These are phyloP conservation scores for Singerocomus rubriflavus DNA, from an alignment of 1,284 basidiomycete species.

Conservation along the genomic window DNA sequence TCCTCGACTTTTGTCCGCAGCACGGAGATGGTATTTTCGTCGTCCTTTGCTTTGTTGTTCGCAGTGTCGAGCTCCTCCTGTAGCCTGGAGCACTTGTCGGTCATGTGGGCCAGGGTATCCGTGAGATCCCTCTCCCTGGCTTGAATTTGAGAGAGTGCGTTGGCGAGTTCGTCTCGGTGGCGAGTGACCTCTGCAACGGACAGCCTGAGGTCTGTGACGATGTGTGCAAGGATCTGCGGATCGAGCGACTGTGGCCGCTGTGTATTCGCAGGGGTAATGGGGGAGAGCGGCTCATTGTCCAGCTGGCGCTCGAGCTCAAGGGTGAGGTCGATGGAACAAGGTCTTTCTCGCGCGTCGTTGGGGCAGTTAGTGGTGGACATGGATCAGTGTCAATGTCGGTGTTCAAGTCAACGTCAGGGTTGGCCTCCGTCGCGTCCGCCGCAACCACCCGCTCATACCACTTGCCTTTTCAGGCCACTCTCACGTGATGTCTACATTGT, in stretches of 20 bases:
- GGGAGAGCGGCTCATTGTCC: conserved; percentile 57
- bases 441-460: conserved; percentile 1
- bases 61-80: conserved; percentile 63
- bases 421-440: conserved; percentile 7
- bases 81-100: conserved; percentile 58
- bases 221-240: conserved; percentile 69
- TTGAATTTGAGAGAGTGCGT: conserved; percentile 48
- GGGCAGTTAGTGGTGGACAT: conserved; percentile 20
- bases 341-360: conserved; percentile 19
- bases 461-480: conserved; percentile 1
- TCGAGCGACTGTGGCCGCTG: conserved; percentile 58
- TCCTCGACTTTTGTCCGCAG: conserved; percentile 88
- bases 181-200: conserved; percentile 58
- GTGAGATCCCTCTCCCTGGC: conserved; percentile 55
- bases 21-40: conserved; percentile 78
- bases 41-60: conserved; percentile 61
- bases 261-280: conserved; percentile 34
- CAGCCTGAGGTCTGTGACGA: conserved; percentile 63
- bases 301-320: conserved; percentile 76
- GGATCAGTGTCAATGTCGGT: neutral
- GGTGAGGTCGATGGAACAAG: conserved; percentile 71
- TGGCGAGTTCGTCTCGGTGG: conserved; percentile 63
- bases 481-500: conserved; percentile 19
- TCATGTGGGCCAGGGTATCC: conserved; percentile 58
- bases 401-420: conserved; percentile 2